Base-by-base conservation (phyloP, 139 green algal genomes). In the Dunaliella sp. region DNA sequence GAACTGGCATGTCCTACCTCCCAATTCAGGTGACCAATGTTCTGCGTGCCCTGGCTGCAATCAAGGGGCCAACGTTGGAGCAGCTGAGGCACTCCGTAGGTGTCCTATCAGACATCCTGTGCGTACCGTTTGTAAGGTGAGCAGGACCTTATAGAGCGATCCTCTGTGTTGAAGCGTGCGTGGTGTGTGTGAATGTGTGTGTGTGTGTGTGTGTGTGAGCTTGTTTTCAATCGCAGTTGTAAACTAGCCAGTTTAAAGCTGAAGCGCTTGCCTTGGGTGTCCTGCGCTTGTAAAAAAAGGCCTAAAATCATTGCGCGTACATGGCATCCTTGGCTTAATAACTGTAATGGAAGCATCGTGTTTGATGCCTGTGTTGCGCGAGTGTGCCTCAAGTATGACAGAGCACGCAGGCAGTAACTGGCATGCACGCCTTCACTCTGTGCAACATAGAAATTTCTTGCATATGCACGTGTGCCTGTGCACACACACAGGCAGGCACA, bases 201-300 rank as follows among this genome's bases (percentile, higher is more conserved):
- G 77, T 80, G 82, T 79, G 48, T 86, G 82, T 35, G 82, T 86
- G n/a, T 48, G 24, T 35, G 12, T 80, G 74, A 21, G 12, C n/a
- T 32, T 80, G 3, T 22, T 22, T 37, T 80, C 31, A 35, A 35
- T 80, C 12, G 48, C 16, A 65, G 7, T 26, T 26, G 48, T 7
- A 16, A 26, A 7, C 16, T 65, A 16, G 16, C 7, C 48, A 65
- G 48, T 65, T 65, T 65, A n/a, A n/a, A n/a, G n/a, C n/a, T n/a
- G n/a, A n/a, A n/a, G n/a, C n/a, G n/a, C n/a, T n/a, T n/a, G n/a
- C n/a, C n/a, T n/a, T n/a, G n/a, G n/a, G n/a, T n/a, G n/a, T n/a
- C n/a, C 48, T 65, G 48, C 48, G 48, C n/a, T 65, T 65, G 48
- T 16, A 65, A 7, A 7, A 65, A 26, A 16, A 65, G 48, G 16